Conservation (phyloP, 2,329 filamentous ascomycete genomes). For the Akanthomyces muscarius region DNA sequence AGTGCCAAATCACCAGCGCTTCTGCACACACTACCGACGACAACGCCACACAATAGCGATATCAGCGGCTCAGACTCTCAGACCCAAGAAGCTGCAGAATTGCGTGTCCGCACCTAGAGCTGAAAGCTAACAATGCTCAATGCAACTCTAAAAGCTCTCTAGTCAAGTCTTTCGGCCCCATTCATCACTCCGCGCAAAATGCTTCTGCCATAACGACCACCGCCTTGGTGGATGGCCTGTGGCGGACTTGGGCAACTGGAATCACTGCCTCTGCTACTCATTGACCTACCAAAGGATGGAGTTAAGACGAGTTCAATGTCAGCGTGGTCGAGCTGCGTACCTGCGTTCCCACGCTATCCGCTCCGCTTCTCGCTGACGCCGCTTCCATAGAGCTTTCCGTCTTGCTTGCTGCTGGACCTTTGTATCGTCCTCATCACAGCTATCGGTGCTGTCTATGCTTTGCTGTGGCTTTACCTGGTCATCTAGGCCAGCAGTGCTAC, state of each 20-base stretch:
- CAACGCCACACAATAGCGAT: too few species aligned
- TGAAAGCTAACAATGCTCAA: neutral
- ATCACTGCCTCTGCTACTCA: neutral
- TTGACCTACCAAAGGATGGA: neutral
- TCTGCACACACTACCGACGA: too few species aligned
- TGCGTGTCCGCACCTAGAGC: too few species aligned
- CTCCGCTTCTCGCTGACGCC: constrained; percentile 1
- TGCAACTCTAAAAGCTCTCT: neutral
- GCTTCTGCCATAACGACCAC: neutral
- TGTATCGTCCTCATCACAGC: neutral
- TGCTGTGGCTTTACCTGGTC: neutral
- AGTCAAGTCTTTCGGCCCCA: neutral
- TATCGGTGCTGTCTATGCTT: neutral
- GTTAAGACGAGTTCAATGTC: neutral
- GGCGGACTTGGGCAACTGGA: constrained; percentile 14
- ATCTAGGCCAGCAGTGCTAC: neutral
- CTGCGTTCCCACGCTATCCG: constrained; percentile 10
- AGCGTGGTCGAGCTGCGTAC: neutral
- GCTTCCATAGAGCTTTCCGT: neutral
- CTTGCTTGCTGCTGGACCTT: neutral
- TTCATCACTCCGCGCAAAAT: neutral
- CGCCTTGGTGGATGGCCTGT: constrained; percentile 21
- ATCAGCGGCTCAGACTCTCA: too few species aligned
- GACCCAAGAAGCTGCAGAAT: too few species aligned
- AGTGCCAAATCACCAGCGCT: too few species aligned